Evolutionary conservation across 73 alveolate species (phyloP), one percentile per base, ranked within the genome.

Genomic region (Paraurostyla sp.): DNA sequence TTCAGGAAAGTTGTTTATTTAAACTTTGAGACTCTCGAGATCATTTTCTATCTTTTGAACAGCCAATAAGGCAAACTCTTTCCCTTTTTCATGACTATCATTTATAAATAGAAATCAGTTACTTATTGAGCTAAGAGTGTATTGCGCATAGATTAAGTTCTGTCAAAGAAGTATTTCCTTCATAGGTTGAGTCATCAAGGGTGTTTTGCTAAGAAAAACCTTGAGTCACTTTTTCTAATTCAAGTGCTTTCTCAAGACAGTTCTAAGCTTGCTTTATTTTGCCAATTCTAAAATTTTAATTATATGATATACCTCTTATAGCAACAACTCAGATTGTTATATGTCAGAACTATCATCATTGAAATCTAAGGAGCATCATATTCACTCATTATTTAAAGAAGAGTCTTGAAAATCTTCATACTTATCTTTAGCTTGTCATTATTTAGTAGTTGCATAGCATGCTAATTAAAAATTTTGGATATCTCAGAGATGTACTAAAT

Each of bases 121-220:
- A 69, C 84, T 69, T 32, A 13, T 69, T 69, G 11, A 69, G 63
- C 38, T 69, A 43, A 23, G 65, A 41, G 35, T 69, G 32, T 6
- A 69, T 43, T 6, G 63, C 84, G 63, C 84, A 69, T 9, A 69
- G 23, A 69, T 69, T 69, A 9, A 69, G 84, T 43, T 69, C 84
- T 41, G 84, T 69, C 69, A 36, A 23, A 6, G 84, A 69, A 9
- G 7, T 4, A 69, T 36, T 69, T 41, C 33, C 45, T 3, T 69
- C 84, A 18, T 7, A n/a, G 6, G 25, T 18, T 41, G 7, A 41
- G 18, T 15, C 11, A 7, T 43, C 84, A 7, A n/a, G 7, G 6
- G 4, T 3, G 38, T 41, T 38, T 69, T 62, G 27, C n/a, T n/a
- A n/a, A n/a, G n/a, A n/a, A 62, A 20, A 6, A 9, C 6, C 59